Percentiles rank a stretch among this genome's conserved stretches.
These are phyloP conservation scores for Diaporthe ampelina DNA, from an alignment of 2,329 filamentous ascomycete genomes.

Conservation along the genomic window DNA sequence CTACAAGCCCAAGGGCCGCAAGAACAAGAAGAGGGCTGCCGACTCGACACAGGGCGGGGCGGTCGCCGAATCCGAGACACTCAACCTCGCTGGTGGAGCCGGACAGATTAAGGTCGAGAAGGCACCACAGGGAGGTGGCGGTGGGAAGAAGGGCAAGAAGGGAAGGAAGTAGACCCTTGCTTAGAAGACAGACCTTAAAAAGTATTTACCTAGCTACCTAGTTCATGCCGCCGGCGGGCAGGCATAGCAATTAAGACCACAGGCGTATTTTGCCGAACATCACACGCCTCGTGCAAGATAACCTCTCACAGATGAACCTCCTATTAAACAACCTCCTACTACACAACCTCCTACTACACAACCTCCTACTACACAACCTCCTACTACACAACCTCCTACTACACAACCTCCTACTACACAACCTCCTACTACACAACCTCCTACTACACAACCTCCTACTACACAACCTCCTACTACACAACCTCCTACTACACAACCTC, in stretches of 20 bases:
- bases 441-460: too few relatives aligned
- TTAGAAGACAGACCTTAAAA: not conserved
- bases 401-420: too few relatives aligned
- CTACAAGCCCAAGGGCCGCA: constrained; percentile 92
- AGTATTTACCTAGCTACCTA: not conserved
- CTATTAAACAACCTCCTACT: too few relatives aligned
- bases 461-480: too few relatives aligned
- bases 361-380: too few relatives aligned
- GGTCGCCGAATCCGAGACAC: constrained; percentile 79
- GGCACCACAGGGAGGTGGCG: constrained; percentile 53
- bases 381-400: too few relatives aligned
- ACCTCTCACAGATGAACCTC: too few relatives aligned
- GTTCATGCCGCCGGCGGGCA: too few relatives aligned
- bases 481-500: too few relatives aligned
- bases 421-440: too few relatives aligned
- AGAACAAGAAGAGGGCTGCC: constrained; percentile 85
- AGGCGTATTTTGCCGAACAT: not conserved
- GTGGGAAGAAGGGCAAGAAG: constrained; percentile 61
- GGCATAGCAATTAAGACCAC: not conserved
- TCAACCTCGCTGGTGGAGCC: constrained; percentile 74
- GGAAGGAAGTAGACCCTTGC: constrained; percentile 30
- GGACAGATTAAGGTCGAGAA: constrained; percentile 76
- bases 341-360: too few relatives aligned
- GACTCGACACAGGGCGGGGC: constrained; percentile 89
- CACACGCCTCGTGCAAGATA: too few relatives aligned